These are phyloP conservation scores for Backusella psychrophila DNA, from an alignment of 192 early-diverging fungal genomes.

Conservation along the genomic window DNA sequence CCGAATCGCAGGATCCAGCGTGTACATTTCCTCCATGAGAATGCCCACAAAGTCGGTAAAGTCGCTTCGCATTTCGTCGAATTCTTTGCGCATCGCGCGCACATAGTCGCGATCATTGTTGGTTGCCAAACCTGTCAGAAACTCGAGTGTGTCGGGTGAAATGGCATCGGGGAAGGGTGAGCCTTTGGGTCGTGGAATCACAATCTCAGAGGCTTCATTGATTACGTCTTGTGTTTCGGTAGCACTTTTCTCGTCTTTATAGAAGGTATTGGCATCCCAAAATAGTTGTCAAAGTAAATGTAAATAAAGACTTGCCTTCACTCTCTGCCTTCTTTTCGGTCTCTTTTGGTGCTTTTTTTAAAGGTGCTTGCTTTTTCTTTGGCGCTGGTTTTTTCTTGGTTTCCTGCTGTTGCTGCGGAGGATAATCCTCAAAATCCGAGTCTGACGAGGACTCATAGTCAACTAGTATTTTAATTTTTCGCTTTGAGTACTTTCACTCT, in stretches of 20 bases:
- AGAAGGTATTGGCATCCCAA: background rate
- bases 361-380: background rate
- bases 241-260: background rate
- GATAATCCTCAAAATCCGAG: background rate
- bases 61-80: conserved; percentile 33
- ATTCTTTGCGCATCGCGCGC: conserved; percentile 31
- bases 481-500: background rate
- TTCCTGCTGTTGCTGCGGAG: background rate
- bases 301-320: background rate
- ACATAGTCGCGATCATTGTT: conserved; percentile 56
- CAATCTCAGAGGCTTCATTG: background rate
- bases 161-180: conserved; percentile 45
- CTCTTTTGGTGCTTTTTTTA: background rate
- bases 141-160: conserved; percentile 45
- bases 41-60: conserved; percentile 48
- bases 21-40: conserved; percentile 37
- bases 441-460: background rate
- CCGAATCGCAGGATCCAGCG: conserved; percentile 43
- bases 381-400: background rate
- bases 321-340: background rate
- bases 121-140: conserved; percentile 41
- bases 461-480: background rate
- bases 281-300: background rate
- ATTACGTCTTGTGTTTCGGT: background rate
- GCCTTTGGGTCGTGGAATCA: conserved; percentile 29